Percentiles rank a stretch among this genome's conserved stretches.
phyloP scores from a whole-genome alignment of 1,284 basidiomycete species.

The Cutaneotrichosporon cavernicola region DNA sequence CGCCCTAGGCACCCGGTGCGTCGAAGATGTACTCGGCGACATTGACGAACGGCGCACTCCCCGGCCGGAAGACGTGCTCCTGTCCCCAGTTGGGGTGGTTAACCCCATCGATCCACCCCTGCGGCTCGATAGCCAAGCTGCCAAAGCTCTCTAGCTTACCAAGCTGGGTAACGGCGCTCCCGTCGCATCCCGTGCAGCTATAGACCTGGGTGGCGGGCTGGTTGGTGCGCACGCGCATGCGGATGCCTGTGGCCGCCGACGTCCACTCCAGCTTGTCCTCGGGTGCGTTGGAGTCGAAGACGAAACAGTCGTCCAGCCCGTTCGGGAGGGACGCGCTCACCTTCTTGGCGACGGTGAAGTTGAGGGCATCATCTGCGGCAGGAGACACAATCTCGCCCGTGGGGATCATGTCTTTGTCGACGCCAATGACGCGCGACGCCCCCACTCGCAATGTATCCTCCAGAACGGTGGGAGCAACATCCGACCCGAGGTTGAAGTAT shows the following conservation, averaged over 20 bases:
- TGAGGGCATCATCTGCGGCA: constrained; percentile 14
- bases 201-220: constrained; percentile 39
- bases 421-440: constrained; percentile 31
- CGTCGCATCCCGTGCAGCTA: constrained; percentile 28
- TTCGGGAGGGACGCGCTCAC: constrained; percentile 26
- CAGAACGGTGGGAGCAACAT: constrained; percentile 25
- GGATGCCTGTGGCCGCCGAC: constrained; percentile 33
- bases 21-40: constrained; percentile 37
- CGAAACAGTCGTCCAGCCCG: constrained; percentile 44
- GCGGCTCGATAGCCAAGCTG: constrained; percentile 42
- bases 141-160: constrained; percentile 32
- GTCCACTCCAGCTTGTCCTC: constrained; percentile 25
- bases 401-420: constrained; percentile 33
- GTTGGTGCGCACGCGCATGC: constrained; percentile 36
- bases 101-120: constrained; percentile 35
- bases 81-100: constrained; percentile 41
- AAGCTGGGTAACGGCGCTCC: constrained; percentile 19
- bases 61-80: constrained; percentile 32
- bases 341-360: constrained; percentile 32
- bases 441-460: constrained; percentile 35
- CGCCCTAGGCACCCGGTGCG: background rate
- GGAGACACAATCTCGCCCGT: constrained; percentile 33
- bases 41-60: constrained; percentile 27
- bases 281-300: constrained; percentile 27
- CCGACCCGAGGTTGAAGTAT: constrained; percentile 41